Evolutionary conservation across 345 rosid species (phyloP).

Genomic region (Arabidopsis thaliana): DNA sequence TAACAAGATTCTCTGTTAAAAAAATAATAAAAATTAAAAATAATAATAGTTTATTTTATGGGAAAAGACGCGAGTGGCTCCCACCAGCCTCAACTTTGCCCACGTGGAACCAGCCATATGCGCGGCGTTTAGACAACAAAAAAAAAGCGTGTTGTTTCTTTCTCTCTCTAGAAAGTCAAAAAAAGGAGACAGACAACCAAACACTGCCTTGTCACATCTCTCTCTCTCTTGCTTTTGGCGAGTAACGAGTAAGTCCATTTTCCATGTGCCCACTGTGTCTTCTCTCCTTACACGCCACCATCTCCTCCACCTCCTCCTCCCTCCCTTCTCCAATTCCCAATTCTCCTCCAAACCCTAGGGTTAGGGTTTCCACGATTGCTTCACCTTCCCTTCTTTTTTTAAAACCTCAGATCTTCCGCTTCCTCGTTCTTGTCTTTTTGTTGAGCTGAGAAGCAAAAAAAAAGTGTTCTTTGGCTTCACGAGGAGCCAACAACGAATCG

Average conservation of each 20-base stretch:
- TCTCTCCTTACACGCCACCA: slow-evolving; percentile 46
- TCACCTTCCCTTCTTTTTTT: background rate
- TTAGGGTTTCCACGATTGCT: slow-evolving; percentile 15
- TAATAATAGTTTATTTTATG: background rate
- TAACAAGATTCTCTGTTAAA: background rate
- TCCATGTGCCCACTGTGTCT: slow-evolving; percentile 48
- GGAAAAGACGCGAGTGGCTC: slow-evolving; percentile 42
- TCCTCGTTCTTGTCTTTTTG: background rate
- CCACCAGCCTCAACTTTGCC: slow-evolving; percentile 37
- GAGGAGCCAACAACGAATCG: background rate
- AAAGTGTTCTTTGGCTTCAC: slow-evolving; percentile 8
- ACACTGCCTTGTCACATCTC: slow-evolving; percentile 46
- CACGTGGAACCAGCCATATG: slow-evolving; percentile 41
- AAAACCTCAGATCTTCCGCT: slow-evolving; percentile 14
- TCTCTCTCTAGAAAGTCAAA: slow-evolving; percentile 39
- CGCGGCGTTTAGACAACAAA: slow-evolving; percentile 12
- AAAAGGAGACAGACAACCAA: slow-evolving; percentile 48
- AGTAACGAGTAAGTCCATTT: slow-evolving; percentile 32
- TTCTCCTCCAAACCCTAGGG: slow-evolving; percentile 18
- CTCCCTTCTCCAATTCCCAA: slow-evolving; percentile 36
- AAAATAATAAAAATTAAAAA: background rate
- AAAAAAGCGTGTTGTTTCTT: background rate
- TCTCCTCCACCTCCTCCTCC: slow-evolving; percentile 37
- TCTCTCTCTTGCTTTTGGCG: slow-evolving; percentile 34
- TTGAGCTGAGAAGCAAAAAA: background rate